phyloP scores from a whole-genome alignment of 768 basidiomycete genomes.

The Leccinum broughii region DNA sequence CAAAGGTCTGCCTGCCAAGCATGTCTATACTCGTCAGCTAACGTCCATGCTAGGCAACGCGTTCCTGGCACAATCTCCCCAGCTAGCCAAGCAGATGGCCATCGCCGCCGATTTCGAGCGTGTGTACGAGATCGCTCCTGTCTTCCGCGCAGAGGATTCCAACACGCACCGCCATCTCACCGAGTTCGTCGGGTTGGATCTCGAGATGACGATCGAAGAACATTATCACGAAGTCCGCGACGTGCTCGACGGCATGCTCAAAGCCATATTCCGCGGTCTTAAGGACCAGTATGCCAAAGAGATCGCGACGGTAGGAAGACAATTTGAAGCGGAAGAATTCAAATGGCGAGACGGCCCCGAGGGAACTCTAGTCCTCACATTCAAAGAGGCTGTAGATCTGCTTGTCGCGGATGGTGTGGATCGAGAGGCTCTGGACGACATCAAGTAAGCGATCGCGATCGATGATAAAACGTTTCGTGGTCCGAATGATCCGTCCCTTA shows the following conservation, averaged over 20 bases:
- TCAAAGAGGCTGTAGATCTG: constrained; percentile 85
- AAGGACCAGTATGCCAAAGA: constrained; percentile 76
- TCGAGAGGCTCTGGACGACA: constrained; percentile 80
- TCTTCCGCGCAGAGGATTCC: constrained; percentile 97
- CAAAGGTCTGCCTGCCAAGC: constrained; percentile 56
- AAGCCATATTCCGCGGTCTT: constrained; percentile 83
- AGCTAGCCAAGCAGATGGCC: constrained; percentile 98
- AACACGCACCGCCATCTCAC: constrained; percentile 98
- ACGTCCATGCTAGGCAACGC: constrained; percentile 62
- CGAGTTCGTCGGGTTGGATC: constrained; percentile 97
- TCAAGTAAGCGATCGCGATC: constrained; percentile 57
- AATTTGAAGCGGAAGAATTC: constrained; percentile 96
- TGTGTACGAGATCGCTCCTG: constrained; percentile 95
- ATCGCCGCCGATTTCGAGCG: constrained; percentile 98
- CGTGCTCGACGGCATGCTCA: constrained; percentile 82
- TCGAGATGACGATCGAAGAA: constrained; percentile 98
- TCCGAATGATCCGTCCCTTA: constrained; percentile 32
- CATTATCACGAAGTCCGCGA: constrained; percentile 99
- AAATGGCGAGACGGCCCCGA: constrained; percentile 72
- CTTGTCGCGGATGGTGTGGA: constrained; percentile 84
- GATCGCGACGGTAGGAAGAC: constrained; percentile 76
- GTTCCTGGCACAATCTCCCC: constrained; percentile 95
- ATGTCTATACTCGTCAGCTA: constrained; percentile 4
- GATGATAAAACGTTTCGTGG: not conserved
- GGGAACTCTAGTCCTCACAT: constrained; percentile 82